Percentiles rank a stretch among this genome's conserved stretches.
Conservation (phyloP, 1,284 basidiomycete genomes). For the Microbotryum saponariae region DNA sequence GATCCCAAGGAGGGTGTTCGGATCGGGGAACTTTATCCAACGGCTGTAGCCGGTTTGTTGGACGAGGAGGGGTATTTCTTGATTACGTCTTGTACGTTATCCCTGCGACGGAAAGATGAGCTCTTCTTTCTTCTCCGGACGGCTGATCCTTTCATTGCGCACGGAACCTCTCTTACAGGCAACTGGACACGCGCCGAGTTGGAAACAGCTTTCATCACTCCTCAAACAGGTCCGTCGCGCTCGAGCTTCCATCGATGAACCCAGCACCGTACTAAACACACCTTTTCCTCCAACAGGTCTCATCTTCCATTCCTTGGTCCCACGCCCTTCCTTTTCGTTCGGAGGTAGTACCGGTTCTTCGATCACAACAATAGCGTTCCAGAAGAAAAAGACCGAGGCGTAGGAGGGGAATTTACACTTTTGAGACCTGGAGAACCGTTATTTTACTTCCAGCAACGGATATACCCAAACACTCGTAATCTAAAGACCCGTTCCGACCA, state of each 20-base stretch:
- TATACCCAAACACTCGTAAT: no score
- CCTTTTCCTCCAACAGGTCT: slow-evolving; percentile 22
- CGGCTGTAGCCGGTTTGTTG: slow-evolving; percentile 53
- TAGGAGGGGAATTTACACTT: no score
- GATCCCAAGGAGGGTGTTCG: slow-evolving; percentile 46
- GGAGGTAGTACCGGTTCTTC: slow-evolving; percentile 67
- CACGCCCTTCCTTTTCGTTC: slow-evolving; percentile 63
- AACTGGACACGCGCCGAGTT: slow-evolving; percentile 84
- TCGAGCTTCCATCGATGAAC: slow-evolving; percentile 40
- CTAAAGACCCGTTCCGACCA: no score
- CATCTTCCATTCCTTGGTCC: slow-evolving; percentile 55
- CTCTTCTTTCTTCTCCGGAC: not conserved
- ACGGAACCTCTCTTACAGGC: slow-evolving; percentile 53
- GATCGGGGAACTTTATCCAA: slow-evolving; percentile 53
- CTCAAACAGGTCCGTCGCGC: slow-evolving; percentile 47
- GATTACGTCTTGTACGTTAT: slow-evolving; percentile 61
- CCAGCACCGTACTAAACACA: not conserved
- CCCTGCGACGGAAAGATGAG: no score
- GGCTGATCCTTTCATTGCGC: not conserved
- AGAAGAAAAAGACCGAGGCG: slow-evolving; percentile 40
- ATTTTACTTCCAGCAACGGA: no score
- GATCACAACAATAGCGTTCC: slow-evolving; percentile 66
- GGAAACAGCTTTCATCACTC: slow-evolving; percentile 51
- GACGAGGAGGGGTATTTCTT: slow-evolving; percentile 64
- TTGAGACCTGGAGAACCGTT: no score